These are phyloP conservation scores for Platismatia glauca DNA, from an alignment of 495 filamentous ascomycete genomes.

Conservation along the genomic window DNA sequence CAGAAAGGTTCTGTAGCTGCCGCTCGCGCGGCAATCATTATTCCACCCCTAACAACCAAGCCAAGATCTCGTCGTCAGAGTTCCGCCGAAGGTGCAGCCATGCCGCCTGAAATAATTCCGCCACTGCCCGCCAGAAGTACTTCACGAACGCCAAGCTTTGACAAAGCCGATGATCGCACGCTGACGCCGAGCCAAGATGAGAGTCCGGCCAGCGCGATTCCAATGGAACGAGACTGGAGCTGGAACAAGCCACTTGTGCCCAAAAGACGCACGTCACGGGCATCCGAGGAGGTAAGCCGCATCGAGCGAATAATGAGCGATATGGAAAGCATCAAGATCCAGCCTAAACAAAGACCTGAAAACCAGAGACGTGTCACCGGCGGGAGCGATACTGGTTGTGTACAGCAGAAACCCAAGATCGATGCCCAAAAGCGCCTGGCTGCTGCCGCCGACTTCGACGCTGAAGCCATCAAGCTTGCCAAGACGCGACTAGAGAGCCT, in stretches of 20 bases:
- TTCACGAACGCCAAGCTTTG: not conserved
- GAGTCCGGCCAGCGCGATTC: not conserved
- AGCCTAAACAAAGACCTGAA: not conserved
- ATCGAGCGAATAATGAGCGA: conserved; percentile 21
- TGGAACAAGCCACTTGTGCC: conserved; percentile 7
- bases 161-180: conserved; percentile 3
- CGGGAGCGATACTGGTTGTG: not conserved
- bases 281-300: conserved; percentile 13
- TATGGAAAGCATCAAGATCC: conserved; percentile 10
- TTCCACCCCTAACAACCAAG: conserved; percentile 18
- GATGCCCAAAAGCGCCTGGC: conserved; percentile 4
- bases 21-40: conserved; percentile 14
- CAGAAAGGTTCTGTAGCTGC: conserved; percentile 18
- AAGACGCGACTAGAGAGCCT: conserved; percentile 14
- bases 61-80: conserved; percentile 4
- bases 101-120: not conserved
- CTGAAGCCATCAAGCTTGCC: conserved; percentile 17
- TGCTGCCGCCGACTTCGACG: not conserved
- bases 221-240: conserved; percentile 9
- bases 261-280: conserved; percentile 2
- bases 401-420: conserved; percentile 1
- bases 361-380: conserved; percentile 1
- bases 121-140: not conserved
- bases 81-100: not conserved
- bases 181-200: conserved; percentile 7